Evolutionary conservation across 2,329 filamentous ascomycete species (phyloP).

Genomic region (Phyllachora maydis): DNA sequence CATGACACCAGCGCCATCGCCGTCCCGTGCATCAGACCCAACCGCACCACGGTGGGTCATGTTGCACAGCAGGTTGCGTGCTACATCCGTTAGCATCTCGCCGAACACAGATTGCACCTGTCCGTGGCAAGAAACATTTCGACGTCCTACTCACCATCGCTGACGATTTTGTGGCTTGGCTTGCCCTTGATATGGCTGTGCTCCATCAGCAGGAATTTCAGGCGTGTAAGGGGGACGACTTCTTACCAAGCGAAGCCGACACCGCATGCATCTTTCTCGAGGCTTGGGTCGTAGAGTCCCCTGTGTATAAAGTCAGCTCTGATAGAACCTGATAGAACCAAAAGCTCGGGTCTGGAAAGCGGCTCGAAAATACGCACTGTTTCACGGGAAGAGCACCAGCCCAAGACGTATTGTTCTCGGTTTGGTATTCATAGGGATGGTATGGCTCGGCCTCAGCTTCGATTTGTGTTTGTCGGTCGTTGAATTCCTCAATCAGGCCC

Average conservation of each 20-base stretch:
- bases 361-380: slow-evolving; percentile 34
- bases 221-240: slow-evolving; percentile 1
- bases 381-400: slow-evolving; percentile 88
- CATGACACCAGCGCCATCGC: slow-evolving; percentile 98
- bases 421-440: slow-evolving; percentile 67
- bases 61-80: slow-evolving; percentile 90
- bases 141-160: slow-evolving; percentile 64
- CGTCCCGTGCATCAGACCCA: slow-evolving; percentile 91
- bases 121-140: too few relatives aligned
- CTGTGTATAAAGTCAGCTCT: slow-evolving; percentile 11
- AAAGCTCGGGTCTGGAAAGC: too few relatives aligned
- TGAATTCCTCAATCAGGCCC: slow-evolving; percentile 44
- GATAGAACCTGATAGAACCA: background rate
- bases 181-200: slow-evolving; percentile 88
- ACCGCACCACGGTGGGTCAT: slow-evolving; percentile 99
- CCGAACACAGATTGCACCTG: too few relatives aligned
- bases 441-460: slow-evolving; percentile 39
- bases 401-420: slow-evolving; percentile 72
- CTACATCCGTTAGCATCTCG: slow-evolving; percentile 19
- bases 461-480: slow-evolving; percentile 43
- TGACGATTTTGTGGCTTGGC: slow-evolving; percentile 94
- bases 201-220: slow-evolving; percentile 3
- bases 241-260: slow-evolving; percentile 92
- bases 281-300: slow-evolving; percentile 85
- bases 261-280: slow-evolving; percentile 98